phyloP scores from a whole-genome alignment of 2,329 filamentous ascomycete genomes.

The Pseudogymnoascus sp. region DNA sequence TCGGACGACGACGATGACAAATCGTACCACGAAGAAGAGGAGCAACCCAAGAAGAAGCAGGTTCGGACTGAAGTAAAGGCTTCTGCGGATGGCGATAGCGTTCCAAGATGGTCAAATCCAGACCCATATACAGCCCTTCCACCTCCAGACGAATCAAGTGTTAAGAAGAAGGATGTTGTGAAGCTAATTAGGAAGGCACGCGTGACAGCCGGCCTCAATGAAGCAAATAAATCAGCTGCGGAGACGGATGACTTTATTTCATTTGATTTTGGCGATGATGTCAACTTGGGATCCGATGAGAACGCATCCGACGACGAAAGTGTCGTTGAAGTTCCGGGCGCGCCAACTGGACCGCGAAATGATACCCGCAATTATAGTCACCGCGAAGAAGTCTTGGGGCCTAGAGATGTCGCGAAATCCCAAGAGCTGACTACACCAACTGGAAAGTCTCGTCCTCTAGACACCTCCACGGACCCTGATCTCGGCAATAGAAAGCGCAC shows the following conservation, averaged over 20 bases:
- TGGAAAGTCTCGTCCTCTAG: slow-evolving; percentile 9
- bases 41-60: slow-evolving; percentile 38
- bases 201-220: slow-evolving; percentile 42
- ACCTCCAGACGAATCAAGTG: slow-evolving; percentile 61
- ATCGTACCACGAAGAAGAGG: slow-evolving; percentile 26
- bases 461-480: slow-evolving; percentile 30
- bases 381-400: slow-evolving; percentile 9
- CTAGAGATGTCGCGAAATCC: slow-evolving; percentile 2
- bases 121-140: slow-evolving; percentile 87
- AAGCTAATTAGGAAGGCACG: slow-evolving; percentile 87
- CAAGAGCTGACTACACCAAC: slow-evolving; percentile 10
- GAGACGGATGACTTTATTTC: slow-evolving; percentile 83
- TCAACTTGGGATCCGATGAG: slow-evolving; percentile 33
- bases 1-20: slow-evolving; percentile 35
- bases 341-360: slow-evolving; percentile 21
- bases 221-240: slow-evolving; percentile 42
- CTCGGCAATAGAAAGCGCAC: slow-evolving; percentile 68
- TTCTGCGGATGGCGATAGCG: slow-evolving; percentile 33
- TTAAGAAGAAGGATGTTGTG: slow-evolving; percentile 79
- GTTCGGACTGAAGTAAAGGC: slow-evolving; percentile 28
- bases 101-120: slow-evolving; percentile 88
- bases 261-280: slow-evolving; percentile 58
- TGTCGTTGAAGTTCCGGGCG: slow-evolving; percentile 17
- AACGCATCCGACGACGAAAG: slow-evolving; percentile 23
- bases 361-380: background rate